These are phyloP conservation scores for Scutellaria minor DNA, from an alignment of 257 asterid species.

Conservation along the genomic window DNA sequence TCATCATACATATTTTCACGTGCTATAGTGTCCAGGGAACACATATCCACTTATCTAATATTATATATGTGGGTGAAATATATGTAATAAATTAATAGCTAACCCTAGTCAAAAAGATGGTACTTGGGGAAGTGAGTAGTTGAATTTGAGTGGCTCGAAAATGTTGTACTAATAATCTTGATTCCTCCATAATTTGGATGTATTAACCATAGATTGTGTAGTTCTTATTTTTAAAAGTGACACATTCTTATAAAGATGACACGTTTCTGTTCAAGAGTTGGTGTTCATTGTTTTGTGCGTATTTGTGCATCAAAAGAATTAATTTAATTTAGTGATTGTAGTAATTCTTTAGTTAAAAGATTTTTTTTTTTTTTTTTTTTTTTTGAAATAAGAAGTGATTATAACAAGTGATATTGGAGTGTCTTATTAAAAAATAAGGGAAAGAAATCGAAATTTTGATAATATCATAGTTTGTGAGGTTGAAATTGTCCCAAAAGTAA, in stretches of 20 bases:
- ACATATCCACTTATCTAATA: no score
- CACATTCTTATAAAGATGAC: background rate
- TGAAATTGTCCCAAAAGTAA: background rate
- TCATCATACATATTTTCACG: background rate
- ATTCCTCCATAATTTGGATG: slow-evolving; percentile 40
- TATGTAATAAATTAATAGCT: background rate
- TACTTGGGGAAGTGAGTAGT: slow-evolving; percentile 7
- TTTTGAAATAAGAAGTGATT: no score
- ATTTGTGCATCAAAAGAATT: no score
- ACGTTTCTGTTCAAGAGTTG: background rate
- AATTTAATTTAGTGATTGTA: no score
- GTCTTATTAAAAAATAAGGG: no score
- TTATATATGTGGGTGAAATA: no score
- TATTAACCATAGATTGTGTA: background rate
- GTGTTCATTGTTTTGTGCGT: no score
- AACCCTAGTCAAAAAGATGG: slow-evolving; percentile 28
- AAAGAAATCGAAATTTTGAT: no score
- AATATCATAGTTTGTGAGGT: background rate
- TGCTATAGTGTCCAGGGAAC: no score
- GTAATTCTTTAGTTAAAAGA: no score
- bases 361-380: no score
- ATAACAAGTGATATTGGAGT: no score
- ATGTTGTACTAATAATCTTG: slow-evolving; percentile 24
- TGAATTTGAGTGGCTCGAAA: slow-evolving; percentile 43
- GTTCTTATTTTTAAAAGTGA: background rate